A percentile compares a stretch with the other conserved stretches of the same genome.
phyloP scores from a whole-genome alignment of 108 stramenopile genomes.

The Nannochloropsis gaditana region DNA sequence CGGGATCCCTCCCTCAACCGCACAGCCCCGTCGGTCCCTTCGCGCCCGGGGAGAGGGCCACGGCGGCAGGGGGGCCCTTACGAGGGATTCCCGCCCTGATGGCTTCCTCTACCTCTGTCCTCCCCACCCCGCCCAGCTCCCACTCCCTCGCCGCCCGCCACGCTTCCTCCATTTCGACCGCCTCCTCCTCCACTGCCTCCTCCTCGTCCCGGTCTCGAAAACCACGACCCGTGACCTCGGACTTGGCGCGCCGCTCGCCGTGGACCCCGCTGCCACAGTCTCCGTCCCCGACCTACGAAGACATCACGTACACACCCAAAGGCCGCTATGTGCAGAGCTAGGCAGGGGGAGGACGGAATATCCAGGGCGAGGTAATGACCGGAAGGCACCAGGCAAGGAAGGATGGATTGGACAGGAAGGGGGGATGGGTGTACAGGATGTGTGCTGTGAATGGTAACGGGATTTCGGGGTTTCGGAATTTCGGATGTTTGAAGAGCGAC shows the following conservation, averaged over 20 bases:
- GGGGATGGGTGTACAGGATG: background rate
- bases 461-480: too few relatives aligned
- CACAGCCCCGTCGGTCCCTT: background rate
- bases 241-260: background rate
- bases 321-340: constrained; percentile 30
- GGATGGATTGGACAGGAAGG: background rate
- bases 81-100: background rate
- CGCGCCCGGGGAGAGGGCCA: background rate
- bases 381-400: background rate
- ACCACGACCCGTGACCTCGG: background rate
- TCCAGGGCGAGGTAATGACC: too few relatives aligned
- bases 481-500: too few relatives aligned
- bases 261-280: background rate
- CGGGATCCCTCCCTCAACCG: background rate
- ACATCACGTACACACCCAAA: constrained; percentile 26
- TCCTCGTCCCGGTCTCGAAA: background rate
- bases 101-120: background rate
- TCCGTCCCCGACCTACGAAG: constrained; percentile 23
- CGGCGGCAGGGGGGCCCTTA: background rate
- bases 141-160: background rate
- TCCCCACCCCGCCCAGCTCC: background rate
- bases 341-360: too few relatives aligned
- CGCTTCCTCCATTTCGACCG: background rate
- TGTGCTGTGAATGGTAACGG: background rate
- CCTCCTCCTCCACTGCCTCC: background rate